phyloP scores from a whole-genome alignment of 257 asterid species.

The Nicotiana undulata region DNA sequence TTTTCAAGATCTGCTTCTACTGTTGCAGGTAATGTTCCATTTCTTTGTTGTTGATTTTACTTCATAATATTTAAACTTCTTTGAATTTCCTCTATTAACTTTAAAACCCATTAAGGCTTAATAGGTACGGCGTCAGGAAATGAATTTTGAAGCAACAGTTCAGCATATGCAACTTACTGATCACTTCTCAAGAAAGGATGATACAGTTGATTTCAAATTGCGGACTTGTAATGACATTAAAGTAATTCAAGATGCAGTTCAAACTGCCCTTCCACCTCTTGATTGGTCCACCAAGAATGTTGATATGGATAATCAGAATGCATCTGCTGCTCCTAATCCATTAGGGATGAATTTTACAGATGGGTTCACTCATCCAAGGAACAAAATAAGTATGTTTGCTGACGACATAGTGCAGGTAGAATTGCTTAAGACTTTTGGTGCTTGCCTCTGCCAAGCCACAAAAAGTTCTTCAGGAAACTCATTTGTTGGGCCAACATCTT shows the following conservation, averaged over 20 bases:
- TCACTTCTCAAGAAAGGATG: slow-evolving; percentile 40
- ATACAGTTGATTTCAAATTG: slow-evolving; percentile 21
- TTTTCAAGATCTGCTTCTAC: slow-evolving; percentile 38
- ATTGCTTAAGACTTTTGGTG: slow-evolving; percentile 65
- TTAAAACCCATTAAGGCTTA: slow-evolving; percentile 29
- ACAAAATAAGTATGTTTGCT: slow-evolving; percentile 20
- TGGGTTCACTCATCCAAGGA: slow-evolving; percentile 36
- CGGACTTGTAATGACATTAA: slow-evolving; percentile 24
- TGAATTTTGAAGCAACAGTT: slow-evolving; percentile 55
- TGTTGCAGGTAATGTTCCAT: slow-evolving; percentile 47
- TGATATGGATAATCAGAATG: slow-evolving; percentile 15
- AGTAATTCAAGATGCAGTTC: slow-evolving; percentile 65
- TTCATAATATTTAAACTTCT: neutral
- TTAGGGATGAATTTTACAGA: slow-evolving; percentile 20
- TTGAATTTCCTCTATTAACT: slow-evolving; percentile 18
- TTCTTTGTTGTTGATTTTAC: slow-evolving; percentile 9
- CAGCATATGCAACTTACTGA: slow-evolving; percentile 65
- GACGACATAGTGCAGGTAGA: slow-evolving; percentile 44
- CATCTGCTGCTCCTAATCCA: slow-evolving; percentile 26
- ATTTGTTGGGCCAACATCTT: slow-evolving; percentile 45
- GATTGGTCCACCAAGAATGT: slow-evolving; percentile 30
- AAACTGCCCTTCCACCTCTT: slow-evolving; percentile 47
- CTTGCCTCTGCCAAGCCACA: slow-evolving; percentile 45
- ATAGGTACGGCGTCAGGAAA: slow-evolving; percentile 67
- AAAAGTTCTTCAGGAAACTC: slow-evolving; percentile 45